These are phyloP conservation scores for Fusarium buxicola DNA, from an alignment of 2,329 filamentous ascomycete genomes.

Conservation along the genomic window DNA sequence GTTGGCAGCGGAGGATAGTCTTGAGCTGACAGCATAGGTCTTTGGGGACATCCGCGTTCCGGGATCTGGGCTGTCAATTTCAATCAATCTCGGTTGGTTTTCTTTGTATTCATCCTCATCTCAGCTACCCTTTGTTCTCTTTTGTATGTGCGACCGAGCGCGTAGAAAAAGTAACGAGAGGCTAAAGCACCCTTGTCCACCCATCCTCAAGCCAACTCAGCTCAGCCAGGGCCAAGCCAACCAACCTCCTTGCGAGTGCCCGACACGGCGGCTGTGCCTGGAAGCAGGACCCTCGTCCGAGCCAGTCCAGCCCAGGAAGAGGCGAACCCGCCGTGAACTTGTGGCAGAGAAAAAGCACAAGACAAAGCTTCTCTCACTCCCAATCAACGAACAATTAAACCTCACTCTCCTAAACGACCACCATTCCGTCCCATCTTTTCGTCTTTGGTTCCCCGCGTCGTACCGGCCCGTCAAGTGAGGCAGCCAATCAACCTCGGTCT, in stretches of 20 bases:
- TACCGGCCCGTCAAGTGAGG: slow-evolving; percentile 13
- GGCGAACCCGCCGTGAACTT: slow-evolving; percentile 8
- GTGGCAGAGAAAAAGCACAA: slow-evolving; percentile 11
- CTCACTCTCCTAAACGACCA: not conserved
- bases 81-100: not conserved
- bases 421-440: slow-evolving; percentile 13
- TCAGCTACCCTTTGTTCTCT: slow-evolving; percentile 6
- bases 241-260: slow-evolving; percentile 38
- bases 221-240: slow-evolving; percentile 40
- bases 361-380: slow-evolving; percentile 3
- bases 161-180: slow-evolving; percentile 19
- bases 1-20: slow-evolving; percentile 8
- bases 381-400: slow-evolving; percentile 14
- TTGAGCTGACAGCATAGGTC: slow-evolving; percentile 32
- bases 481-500: slow-evolving; percentile 21
- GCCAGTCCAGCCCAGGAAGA: slow-evolving; percentile 2
- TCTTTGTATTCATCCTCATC: slow-evolving; percentile 2
- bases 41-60: slow-evolving; percentile 13
- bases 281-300: slow-evolving; percentile 35
- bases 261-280: slow-evolving; percentile 43
- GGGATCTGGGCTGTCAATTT: not conserved
- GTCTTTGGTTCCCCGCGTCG: slow-evolving; percentile 16
- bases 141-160: slow-evolving; percentile 29
- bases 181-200: slow-evolving; percentile 35
- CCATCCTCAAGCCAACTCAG: slow-evolving; percentile 31